Base-by-base conservation (phyloP, 2,329 filamentous ascomycete genomes). In the Phialocephala subalpina region DNA sequence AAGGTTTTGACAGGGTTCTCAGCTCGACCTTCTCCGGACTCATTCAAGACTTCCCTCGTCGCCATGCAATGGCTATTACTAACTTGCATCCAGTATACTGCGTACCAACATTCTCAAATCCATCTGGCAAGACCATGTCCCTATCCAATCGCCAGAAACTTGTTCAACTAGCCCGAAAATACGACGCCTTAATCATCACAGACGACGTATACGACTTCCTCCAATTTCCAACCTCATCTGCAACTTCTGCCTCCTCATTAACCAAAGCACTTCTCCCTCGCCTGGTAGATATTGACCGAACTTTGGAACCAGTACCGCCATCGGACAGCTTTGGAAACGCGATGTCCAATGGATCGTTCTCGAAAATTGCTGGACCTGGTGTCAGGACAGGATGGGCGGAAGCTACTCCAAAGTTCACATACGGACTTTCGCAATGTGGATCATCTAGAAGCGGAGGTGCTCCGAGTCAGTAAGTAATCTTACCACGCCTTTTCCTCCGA, bases 181-280 rank as follows among this genome's bases (percentile, higher is more conserved):
- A 91, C 76, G 90, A 98, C 77, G 93, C 92, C 7, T 84, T 98
- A n/a, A 79, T 97, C 63, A 84, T 97, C 33, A 87, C 87, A 58
- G 95, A 98, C 79, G 96, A 99, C 77, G 94, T 98, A 11, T 99
- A 99, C 76, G 95, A 98, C 77, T 91, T 95, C 70, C 83, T 98
- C 5, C 92, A 94, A 76, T 97, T 94, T 93, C 85, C 87, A 4
- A 70, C 2, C 73, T 80, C 47, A 56, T 80, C 53, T 42, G 53
- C 60, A 2, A 20, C 42, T 3, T 45, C 67, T 2, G 56, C 49
- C 6, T 20, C 59, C 14, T 66, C 67, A 29, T 27, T 72, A 2
- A 63, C 53, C 9, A 67, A 67, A 33, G 72, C 70, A 20, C n/a
- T 74, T 25, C 59, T 94, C 9, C 93, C 93, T 2, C 87, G 93